Evolutionary conservation across 2,329 filamentous ascomycete genomes (phyloP).

Genomic region (Pseudocercospora musae): DNA sequence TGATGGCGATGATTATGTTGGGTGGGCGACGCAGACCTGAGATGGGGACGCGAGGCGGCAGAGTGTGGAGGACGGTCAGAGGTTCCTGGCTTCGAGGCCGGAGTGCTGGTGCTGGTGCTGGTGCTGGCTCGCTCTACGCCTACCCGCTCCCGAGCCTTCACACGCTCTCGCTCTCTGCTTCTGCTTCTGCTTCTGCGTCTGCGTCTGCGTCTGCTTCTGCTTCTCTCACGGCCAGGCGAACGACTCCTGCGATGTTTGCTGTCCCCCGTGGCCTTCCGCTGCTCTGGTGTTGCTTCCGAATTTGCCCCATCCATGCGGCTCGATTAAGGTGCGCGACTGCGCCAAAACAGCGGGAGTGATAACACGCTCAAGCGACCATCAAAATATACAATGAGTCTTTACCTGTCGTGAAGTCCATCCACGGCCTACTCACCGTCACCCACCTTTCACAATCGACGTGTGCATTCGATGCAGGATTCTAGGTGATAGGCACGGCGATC

Average conservation of each 20-base stretch:
- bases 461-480: neutral
- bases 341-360: neutral
- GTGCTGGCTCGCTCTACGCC: neutral
- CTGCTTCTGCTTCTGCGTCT: no score
- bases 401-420: neutral
- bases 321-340: neutral
- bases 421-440: neutral
- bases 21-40: slow-evolving; percentile 10
- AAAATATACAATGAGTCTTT: neutral
- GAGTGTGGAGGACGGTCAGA: slow-evolving; percentile 11
- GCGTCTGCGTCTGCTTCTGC: neutral
- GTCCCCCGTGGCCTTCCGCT: slow-evolving; percentile 9
- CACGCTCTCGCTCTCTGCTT: neutral
- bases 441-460: neutral
- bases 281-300: slow-evolving; percentile 1
- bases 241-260: slow-evolving; percentile 6
- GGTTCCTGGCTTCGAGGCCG: slow-evolving; percentile 4
- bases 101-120: slow-evolving; percentile 2
- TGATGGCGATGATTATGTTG: slow-evolving; percentile 15
- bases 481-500: slow-evolving; percentile 3
- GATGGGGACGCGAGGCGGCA: slow-evolving; percentile 9
- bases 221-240: slow-evolving; percentile 5
- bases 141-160: neutral
- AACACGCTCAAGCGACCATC: neutral
- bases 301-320: slow-evolving; percentile 17